These are phyloP conservation scores for Ogataea dorogensis DNA, from an alignment of 805 yeast species.

Conservation along the genomic window DNA sequence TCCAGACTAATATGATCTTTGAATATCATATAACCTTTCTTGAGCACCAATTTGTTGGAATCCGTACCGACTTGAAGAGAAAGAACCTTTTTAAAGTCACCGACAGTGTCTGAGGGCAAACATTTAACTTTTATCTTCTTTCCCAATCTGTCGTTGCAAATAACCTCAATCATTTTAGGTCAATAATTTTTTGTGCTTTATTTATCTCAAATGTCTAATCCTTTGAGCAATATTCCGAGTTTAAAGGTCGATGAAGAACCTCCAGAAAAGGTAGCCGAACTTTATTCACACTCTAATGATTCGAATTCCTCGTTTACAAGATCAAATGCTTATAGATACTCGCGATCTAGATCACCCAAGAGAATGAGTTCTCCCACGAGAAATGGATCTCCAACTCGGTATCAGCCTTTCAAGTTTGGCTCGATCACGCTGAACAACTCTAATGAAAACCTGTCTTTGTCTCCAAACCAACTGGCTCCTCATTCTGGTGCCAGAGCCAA, in stretches of 20 bases:
- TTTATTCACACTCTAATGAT: conserved; percentile 18
- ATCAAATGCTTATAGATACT: conserved; percentile 8
- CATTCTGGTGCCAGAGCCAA: conserved; percentile 45
- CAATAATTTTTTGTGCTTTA: conserved; percentile 1
- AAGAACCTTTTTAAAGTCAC: conserved; percentile 83
- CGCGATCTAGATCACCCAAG: conserved; percentile 26
- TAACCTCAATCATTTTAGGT: conserved; percentile 61
- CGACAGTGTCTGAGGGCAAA: conserved; percentile 77
- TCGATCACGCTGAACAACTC: conserved; percentile 41
- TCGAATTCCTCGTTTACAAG: conserved; percentile 22
- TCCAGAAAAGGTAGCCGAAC: conserved; percentile 3
- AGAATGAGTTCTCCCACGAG: conserved; percentile 27
- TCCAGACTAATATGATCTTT: conserved; percentile 89
- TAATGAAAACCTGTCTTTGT: conserved; percentile 18
- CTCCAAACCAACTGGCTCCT: conserved; percentile 10
- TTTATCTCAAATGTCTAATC: conserved; percentile 4
- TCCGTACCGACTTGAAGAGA: conserved; percentile 81
- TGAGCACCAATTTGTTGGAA: conserved; percentile 63
- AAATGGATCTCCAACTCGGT: conserved; percentile 34
- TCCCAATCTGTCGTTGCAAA: conserved; percentile 79
- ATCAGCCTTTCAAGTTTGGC: conserved; percentile 64
- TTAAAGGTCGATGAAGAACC: conserved; percentile 2
- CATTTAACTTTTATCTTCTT: conserved; percentile 87
- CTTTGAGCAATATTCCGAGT: conserved; percentile 5
- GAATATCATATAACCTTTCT: conserved; percentile 79